Evolutionary conservation across 2,329 filamentous ascomycete genomes (phyloP).

Genomic region (Bipolaris cookei): DNA sequence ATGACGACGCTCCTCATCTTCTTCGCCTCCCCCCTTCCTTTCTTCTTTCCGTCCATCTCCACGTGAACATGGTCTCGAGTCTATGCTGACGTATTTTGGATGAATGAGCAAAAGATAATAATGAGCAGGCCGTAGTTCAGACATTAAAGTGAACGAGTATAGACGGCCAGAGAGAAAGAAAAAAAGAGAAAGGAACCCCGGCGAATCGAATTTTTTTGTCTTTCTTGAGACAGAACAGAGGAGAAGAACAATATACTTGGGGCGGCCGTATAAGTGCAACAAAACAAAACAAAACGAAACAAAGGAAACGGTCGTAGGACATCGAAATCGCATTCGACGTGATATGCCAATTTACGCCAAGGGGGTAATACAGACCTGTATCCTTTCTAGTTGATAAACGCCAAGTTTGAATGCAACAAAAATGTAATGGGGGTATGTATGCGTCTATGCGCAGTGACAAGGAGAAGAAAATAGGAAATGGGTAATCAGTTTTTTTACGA

Average conservation of each 20-base stretch:
- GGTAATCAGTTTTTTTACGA: constrained; percentile 12
- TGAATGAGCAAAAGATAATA: neutral
- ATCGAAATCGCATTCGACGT: constrained; percentile 45
- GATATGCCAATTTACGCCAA: constrained; percentile 36
- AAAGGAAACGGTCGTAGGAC: constrained; percentile 43
- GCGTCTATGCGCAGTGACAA: constrained; percentile 17
- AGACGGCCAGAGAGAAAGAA: neutral
- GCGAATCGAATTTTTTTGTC: neutral
- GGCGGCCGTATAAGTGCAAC: constrained; percentile 5
- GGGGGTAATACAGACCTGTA: constrained; percentile 1
- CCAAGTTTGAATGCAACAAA: constrained; percentile 4
- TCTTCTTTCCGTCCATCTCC: neutral
- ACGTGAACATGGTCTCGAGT: neutral
- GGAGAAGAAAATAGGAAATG: constrained; percentile 2
- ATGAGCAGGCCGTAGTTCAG: neutral
- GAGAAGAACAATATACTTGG: neutral
- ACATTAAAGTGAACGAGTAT: neutral
- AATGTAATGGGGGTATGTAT: neutral
- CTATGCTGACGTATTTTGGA: neutral
- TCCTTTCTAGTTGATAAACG: constrained; percentile 3
- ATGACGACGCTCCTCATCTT: too few relatives aligned
- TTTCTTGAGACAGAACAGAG: neutral
- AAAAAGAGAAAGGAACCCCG: neutral
- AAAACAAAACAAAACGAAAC: constrained; percentile 13
- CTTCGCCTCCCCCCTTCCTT: neutral